Conservation (phyloP, 257 asterid genomes). For the Gynochthodes officinalis region DNA sequence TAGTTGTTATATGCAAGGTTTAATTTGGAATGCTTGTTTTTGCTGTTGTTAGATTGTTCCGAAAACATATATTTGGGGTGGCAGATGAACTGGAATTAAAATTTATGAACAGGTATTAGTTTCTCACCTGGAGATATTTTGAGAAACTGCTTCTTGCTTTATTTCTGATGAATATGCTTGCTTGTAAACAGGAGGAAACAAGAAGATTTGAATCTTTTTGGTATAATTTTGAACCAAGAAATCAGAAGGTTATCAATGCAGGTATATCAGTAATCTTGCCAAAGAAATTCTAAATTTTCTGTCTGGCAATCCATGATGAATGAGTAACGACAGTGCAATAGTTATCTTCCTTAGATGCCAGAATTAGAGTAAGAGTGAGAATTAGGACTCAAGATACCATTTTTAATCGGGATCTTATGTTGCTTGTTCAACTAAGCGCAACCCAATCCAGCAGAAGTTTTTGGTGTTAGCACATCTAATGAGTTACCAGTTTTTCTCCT, state of each 20-base stretch:
- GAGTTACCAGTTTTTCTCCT: background rate
- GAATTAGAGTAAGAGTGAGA: background rate
- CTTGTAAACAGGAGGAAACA: conserved; percentile 63
- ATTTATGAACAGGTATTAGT: conserved; percentile 72
- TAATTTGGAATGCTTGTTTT: conserved; percentile 16
- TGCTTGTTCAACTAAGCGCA: background rate
- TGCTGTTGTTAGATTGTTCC: conserved; percentile 52
- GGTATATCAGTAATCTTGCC: conserved; percentile 38
- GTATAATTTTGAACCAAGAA: conserved; percentile 85
- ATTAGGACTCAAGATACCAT: too few relatives aligned
- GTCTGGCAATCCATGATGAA: background rate
- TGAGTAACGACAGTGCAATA: too few relatives aligned
- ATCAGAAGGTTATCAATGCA: conserved; percentile 82
- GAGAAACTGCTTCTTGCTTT: background rate
- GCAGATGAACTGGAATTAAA: conserved; percentile 97
- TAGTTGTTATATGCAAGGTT: background rate
- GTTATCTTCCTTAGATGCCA: background rate
- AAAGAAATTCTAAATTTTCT: background rate
- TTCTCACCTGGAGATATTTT: conserved; percentile 18
- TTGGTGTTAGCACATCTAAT: background rate
- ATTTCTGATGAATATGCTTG: conserved; percentile 4
- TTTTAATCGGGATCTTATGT: too few relatives aligned
- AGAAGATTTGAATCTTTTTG: conserved; percentile 73
- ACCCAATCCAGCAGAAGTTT: background rate
- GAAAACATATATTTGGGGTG: conserved; percentile 87